phyloP scores from a whole-genome alignment of 2,329 filamentous ascomycete genomes.

The Metarhizium sp. region DNA sequence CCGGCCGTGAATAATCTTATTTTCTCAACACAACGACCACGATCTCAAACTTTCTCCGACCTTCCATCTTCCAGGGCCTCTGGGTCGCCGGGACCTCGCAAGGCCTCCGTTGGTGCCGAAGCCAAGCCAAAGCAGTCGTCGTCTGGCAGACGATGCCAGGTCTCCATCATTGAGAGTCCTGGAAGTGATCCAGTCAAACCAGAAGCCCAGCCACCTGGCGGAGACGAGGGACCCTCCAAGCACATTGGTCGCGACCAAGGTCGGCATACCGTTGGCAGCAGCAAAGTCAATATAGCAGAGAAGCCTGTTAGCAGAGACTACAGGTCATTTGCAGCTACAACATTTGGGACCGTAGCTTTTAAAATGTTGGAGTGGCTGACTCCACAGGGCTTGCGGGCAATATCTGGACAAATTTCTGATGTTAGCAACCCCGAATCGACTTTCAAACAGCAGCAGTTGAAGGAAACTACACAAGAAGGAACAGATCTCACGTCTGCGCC shows the following conservation, averaged over 20 bases:
- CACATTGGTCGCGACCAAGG: background rate
- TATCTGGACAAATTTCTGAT: slow-evolving; percentile 28
- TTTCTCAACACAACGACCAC: slow-evolving; percentile 26
- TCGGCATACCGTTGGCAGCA: background rate
- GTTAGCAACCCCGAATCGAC: slow-evolving; percentile 5
- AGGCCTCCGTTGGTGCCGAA: background rate
- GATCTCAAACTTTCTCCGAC: slow-evolving; percentile 3
- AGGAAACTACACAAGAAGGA: background rate
- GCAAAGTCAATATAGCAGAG: slow-evolving; percentile 33
- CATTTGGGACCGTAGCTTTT: slow-evolving; percentile 57
- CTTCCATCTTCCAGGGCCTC: slow-evolving; percentile 1
- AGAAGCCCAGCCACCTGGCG: background rate
- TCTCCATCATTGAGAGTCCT: background rate
- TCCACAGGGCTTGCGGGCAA: slow-evolving; percentile 42
- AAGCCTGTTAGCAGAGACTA: slow-evolving; percentile 43
- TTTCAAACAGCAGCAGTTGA: slow-evolving; percentile 2
- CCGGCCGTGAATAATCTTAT: slow-evolving; percentile 37
- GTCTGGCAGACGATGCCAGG: background rate
- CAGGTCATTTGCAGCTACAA: slow-evolving; percentile 50
- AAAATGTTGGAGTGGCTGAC: slow-evolving; percentile 66
- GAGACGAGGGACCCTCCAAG: background rate
- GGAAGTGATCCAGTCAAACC: background rate
- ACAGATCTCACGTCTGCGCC: background rate
- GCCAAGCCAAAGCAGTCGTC: background rate
- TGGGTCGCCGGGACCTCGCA: background rate